Conservation (phyloP, 495 filamentous ascomycete genomes). For the Penicillium macrosclerotiorum region DNA sequence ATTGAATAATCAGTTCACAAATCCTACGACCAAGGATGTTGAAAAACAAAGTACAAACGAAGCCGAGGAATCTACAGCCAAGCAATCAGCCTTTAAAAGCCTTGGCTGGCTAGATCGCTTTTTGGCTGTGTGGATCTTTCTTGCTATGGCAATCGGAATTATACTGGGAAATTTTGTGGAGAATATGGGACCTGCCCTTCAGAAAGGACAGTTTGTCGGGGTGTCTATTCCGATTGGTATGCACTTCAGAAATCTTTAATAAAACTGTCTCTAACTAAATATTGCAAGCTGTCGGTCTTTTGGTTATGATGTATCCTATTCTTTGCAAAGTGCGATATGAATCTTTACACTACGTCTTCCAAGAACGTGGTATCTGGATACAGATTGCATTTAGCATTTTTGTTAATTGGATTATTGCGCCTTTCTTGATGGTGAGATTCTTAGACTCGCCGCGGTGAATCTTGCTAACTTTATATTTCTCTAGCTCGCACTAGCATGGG, state of each 20-base stretch:
- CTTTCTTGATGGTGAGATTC: conserved; percentile 73
- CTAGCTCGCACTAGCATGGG: conserved; percentile 69
- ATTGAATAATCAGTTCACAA: background rate
- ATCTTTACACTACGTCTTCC: conserved; percentile 67
- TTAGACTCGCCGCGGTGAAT: background rate
- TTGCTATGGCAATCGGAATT: conserved; percentile 81
- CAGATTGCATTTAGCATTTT: conserved; percentile 78
- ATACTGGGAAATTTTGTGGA: conserved; percentile 78
- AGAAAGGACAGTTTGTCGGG: conserved; percentile 69
- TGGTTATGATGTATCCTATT: conserved; percentile 96
- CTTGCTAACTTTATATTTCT: conserved; percentile 2
- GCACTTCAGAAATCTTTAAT: conserved; percentile 11
- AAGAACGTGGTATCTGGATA: conserved; percentile 63
- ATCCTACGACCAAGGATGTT: conserved; percentile 3
- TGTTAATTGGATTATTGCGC: conserved; percentile 88
- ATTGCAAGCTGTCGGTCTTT: conserved; percentile 65
- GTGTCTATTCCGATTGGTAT: conserved; percentile 80
- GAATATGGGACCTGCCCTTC: conserved; percentile 58
- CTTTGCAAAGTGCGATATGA: conserved; percentile 91
- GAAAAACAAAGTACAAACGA: conserved; percentile 14
- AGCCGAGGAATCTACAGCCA: background rate
- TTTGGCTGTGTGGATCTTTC: conserved; percentile 81
- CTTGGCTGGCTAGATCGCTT: conserved; percentile 73
- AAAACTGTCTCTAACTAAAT: background rate
- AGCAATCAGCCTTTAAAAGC: conserved; percentile 44